phyloP scores from a whole-genome alignment of 2,329 filamentous ascomycete species.

The Incumbomyces delicatus region DNA sequence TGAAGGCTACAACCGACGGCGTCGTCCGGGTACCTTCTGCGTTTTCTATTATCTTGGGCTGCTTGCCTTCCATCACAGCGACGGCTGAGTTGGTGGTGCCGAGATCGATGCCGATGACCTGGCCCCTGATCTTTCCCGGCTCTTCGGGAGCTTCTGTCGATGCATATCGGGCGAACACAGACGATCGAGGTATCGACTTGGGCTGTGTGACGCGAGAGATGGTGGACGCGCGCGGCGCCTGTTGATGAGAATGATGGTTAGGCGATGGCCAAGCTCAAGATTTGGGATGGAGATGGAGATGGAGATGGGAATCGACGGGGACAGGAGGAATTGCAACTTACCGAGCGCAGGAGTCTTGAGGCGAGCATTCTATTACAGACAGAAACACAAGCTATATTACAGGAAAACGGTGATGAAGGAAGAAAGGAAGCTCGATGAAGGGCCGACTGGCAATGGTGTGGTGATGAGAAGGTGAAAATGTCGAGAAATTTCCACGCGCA shows the following conservation, averaged over 20 bases:
- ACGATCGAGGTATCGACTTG: conserved; percentile 54
- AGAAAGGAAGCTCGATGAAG: conserved; percentile 21
- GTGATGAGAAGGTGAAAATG: no score
- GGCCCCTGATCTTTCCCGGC: conserved; percentile 76
- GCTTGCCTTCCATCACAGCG: conserved; percentile 94
- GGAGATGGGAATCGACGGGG: no score
- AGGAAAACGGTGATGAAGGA: conserved; percentile 17
- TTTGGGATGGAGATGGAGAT: neutral
- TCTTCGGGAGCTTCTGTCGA: conserved; percentile 55
- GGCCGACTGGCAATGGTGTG: no score
- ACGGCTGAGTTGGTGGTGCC: conserved; percentile 98
- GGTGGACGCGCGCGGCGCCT: conserved; percentile 71
- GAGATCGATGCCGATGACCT: conserved; percentile 96
- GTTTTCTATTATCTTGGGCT: conserved; percentile 95
- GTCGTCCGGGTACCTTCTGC: conserved; percentile 89
- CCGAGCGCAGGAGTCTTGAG: conserved; percentile 63
- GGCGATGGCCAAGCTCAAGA: conserved; percentile 9
- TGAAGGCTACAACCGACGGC: conserved; percentile 89
- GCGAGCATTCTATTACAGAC: conserved; percentile 47
- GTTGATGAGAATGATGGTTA: conserved; percentile 16
- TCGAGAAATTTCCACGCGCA: no score
- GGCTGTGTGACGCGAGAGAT: conserved; percentile 60
- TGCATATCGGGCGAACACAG: conserved; percentile 69
- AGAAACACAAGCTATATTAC: conserved; percentile 20
- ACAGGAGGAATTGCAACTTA: conserved; percentile 45